These are phyloP conservation scores for Melaleuca alternifolia DNA, from an alignment of 345 rosid species.

Conservation along the genomic window DNA sequence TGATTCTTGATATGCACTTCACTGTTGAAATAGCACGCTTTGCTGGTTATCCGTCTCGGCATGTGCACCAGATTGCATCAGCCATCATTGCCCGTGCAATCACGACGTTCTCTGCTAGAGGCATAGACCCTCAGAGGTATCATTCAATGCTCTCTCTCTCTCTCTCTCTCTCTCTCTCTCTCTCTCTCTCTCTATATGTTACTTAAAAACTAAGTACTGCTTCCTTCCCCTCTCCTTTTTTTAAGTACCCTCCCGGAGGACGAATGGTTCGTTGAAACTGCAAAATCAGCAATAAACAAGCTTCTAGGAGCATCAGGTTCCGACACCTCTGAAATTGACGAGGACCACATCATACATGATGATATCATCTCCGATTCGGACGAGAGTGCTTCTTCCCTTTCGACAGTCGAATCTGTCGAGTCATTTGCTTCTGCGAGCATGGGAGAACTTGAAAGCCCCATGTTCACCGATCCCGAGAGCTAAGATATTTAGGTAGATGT, in stretches of 20 bases:
- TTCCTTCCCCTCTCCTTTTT: neutral
- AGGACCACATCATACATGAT: conserved; percentile 48
- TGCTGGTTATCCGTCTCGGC: conserved; percentile 86
- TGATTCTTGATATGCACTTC: conserved; percentile 97
- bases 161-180: neutral
- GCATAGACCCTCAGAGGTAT: conserved; percentile 79
- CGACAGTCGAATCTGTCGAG: conserved; percentile 48
- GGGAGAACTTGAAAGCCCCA: conserved; percentile 89
- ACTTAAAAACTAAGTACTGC: neutral
- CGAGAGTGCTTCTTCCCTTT: conserved; percentile 59
- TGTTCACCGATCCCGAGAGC: conserved; percentile 52
- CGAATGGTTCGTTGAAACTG: conserved; percentile 95
- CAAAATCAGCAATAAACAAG: conserved; percentile 73
- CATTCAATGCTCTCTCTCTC: neutral
- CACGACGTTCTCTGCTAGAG: conserved; percentile 66
- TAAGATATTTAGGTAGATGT: conserved; percentile 3
- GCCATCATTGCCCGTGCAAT: conserved; percentile 86
- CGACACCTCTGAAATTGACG: conserved; percentile 58
- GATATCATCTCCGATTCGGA: conserved; percentile 39
- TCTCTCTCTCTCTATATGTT: neutral
- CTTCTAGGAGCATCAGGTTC: conserved; percentile 77
- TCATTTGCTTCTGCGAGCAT: conserved; percentile 94
- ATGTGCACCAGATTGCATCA: conserved; percentile 76
- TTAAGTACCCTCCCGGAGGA: conserved; percentile 59
- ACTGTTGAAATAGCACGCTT: conserved; percentile 97